Percentiles rank a stretch among this genome's conserved stretches.
Conservation (phyloP, 495 filamentous ascomycete species). For the Podospora pseudopauciseta region DNA sequence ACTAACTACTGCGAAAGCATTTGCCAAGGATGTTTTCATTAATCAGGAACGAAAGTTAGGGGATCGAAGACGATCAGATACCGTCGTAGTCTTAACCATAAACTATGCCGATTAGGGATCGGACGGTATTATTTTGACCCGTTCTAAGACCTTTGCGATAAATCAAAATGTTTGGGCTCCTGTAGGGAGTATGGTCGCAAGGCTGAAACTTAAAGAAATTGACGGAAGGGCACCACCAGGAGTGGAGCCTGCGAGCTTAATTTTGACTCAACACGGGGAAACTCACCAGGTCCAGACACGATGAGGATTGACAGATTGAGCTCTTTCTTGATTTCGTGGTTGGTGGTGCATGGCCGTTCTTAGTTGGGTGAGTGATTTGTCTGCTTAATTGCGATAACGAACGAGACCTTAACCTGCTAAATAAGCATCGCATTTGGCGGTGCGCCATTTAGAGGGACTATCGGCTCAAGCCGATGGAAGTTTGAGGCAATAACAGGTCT, state of each 20-base stretch:
- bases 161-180: slow-evolving; percentile 75
- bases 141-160: slow-evolving; percentile 70
- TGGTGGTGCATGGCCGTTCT: slow-evolving; percentile 65
- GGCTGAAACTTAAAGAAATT: slow-evolving; percentile 59
- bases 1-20: slow-evolving; percentile 72
- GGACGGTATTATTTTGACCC: slow-evolving; percentile 67
- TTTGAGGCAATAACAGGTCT: slow-evolving; percentile 70
- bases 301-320: slow-evolving; percentile 65
- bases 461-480: slow-evolving; percentile 58
- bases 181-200: slow-evolving; percentile 35
- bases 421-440: slow-evolving; percentile 63
- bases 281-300: slow-evolving; percentile 65
- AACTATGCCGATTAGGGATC: slow-evolving; percentile 72
- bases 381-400: slow-evolving; percentile 75
- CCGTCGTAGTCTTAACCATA: slow-evolving; percentile 74
- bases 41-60: slow-evolving; percentile 74
- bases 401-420: slow-evolving; percentile 72
- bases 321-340: slow-evolving; percentile 64
- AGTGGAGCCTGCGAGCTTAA: slow-evolving; percentile 49
- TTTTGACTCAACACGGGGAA: slow-evolving; percentile 70
- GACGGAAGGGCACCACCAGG: no score
- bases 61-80: slow-evolving; percentile 75
- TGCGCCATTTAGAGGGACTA: slow-evolving; percentile 66
- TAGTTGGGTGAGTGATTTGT: slow-evolving; percentile 69
- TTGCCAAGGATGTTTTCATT: slow-evolving; percentile 73